Conservation (phyloP, 2,329 filamentous ascomycete genomes). For the Aspergillus candidus region DNA sequence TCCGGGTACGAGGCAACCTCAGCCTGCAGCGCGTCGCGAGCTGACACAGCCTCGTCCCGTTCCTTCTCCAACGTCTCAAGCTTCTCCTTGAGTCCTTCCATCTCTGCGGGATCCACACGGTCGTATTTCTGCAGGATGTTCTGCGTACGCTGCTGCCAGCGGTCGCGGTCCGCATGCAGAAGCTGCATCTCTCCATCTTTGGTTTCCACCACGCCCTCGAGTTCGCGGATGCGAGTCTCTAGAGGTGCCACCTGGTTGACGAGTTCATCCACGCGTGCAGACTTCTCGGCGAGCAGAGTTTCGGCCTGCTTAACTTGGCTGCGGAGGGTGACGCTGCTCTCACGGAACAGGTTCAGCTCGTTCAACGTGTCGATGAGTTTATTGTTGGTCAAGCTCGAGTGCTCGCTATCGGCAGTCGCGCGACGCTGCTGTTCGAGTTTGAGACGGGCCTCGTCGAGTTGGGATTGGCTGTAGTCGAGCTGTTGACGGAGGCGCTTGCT, state of each 20-base stretch:
- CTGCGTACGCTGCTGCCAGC: conserved; percentile 93
- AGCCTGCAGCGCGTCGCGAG: conserved; percentile 46
- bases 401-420: conserved; percentile 64
- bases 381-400: conserved; percentile 71
- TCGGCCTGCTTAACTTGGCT: conserved; percentile 78
- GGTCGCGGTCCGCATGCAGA: conserved; percentile 83
- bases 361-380: conserved; percentile 92
- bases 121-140: conserved; percentile 95
- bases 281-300: conserved; percentile 67
- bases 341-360: conserved; percentile 90
- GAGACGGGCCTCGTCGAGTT: conserved; percentile 81
- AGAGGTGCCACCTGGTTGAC: conserved; percentile 72
- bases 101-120: conserved; percentile 84
- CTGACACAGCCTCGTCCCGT: conserved; percentile 57
- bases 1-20: conserved; percentile 45
- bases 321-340: conserved; percentile 86
- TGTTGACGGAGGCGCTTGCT: conserved; percentile 84
- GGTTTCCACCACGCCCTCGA: conserved; percentile 73
- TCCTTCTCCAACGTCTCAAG: conserved; percentile 62
- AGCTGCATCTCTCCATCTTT: conserved; percentile 85
- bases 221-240: conserved; percentile 69
- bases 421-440: conserved; percentile 88
- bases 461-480: conserved; percentile 75
- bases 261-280: conserved; percentile 67
- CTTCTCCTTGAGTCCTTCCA: conserved; percentile 80